Base-by-base conservation (phyloP, 495 filamentous ascomycete genomes). In the Cenococcum geophilum region DNA sequence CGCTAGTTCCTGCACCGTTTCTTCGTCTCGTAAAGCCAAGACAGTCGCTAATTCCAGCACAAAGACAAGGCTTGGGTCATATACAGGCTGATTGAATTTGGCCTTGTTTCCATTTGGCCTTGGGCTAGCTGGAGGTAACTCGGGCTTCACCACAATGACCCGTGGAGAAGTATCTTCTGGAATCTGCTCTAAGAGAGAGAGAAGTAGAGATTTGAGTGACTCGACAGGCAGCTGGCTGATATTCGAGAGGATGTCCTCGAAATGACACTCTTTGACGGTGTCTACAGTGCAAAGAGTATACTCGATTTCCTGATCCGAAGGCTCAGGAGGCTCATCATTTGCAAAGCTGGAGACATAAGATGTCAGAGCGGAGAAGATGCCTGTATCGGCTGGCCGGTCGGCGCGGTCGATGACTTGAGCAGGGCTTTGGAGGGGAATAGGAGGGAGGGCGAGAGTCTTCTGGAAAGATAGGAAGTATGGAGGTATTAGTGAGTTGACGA, bases 271-370 rank as follows among this genome's bases (percentile, higher is more conserved):
- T 60, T 91, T 91, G 40, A 99, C 84, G 64, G 92, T 97, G 68
- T 97, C 93, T 6, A 96, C 91, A 0, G 95, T 92, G 71, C 88
- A 91, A 16, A 97, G 75, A 0, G 93, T 97, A 71, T 92, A 96
- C 64, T 97, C 95, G 51, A 99, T 78, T 72, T 99, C 93, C 68
- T 97, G 93, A 58, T 96, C 91, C 0, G 93, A 97, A 1, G 93
- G 93, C 74, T 97, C 95, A 5, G 93, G 93, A 10, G 93, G 93
- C 65, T 99, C 93, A 70, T 97, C 95, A 18, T 91, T 95, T 25
- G 95, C 93, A 76, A 97, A 97, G 71, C 91, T 97, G n/a, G 92
- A 95, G 21, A 99, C 88, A 64, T 97, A 97, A 5, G 89, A 95
- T 1, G 92, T 91, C 60, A 99, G 88, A 5, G 93, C 89, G 4